Percentiles rank a stretch among this genome's conserved stretches.
Evolutionary conservation across 768 basidiomycete genomes (phyloP).

Genomic region (Phanerodontia chrysosporium): DNA sequence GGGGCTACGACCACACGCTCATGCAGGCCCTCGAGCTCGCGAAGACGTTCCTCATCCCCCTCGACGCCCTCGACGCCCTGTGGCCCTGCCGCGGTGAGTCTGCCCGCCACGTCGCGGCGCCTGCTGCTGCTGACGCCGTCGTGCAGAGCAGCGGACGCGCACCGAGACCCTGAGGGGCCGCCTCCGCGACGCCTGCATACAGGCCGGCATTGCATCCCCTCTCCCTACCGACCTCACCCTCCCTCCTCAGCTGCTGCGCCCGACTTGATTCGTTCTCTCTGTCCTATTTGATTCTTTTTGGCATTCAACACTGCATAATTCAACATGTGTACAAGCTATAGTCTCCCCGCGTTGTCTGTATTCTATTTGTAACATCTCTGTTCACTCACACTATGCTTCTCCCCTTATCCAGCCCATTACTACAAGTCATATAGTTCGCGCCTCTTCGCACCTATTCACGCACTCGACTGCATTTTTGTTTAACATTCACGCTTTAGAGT

Average conservation of each 20-base stretch:
- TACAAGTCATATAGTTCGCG: background rate
- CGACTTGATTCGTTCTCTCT: background rate
- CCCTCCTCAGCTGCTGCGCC: background rate
- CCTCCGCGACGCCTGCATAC: background rate
- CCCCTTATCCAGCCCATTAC: background rate
- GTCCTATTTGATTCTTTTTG: background rate
- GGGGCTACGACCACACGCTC: slow-evolving; percentile 57
- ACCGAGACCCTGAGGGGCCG: background rate
- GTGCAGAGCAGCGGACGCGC: background rate
- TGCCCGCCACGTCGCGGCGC: too few species aligned
- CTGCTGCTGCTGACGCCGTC: too few species aligned
- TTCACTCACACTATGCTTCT: background rate
- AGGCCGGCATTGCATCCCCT: background rate
- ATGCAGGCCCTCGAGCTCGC: slow-evolving; percentile 60
- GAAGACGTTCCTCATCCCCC: slow-evolving; percentile 55
- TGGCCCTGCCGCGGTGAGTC: slow-evolving; percentile 58
- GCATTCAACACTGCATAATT: background rate
- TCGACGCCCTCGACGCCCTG: slow-evolving; percentile 64
- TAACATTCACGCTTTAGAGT: background rate
- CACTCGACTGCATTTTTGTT: background rate
- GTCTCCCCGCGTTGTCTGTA: background rate
- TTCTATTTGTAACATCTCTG: background rate
- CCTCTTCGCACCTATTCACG: background rate
- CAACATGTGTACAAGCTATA: background rate
- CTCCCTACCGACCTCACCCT: background rate